Conservation (phyloP, 345 rosid species). For the Cardamine occulta region DNA sequence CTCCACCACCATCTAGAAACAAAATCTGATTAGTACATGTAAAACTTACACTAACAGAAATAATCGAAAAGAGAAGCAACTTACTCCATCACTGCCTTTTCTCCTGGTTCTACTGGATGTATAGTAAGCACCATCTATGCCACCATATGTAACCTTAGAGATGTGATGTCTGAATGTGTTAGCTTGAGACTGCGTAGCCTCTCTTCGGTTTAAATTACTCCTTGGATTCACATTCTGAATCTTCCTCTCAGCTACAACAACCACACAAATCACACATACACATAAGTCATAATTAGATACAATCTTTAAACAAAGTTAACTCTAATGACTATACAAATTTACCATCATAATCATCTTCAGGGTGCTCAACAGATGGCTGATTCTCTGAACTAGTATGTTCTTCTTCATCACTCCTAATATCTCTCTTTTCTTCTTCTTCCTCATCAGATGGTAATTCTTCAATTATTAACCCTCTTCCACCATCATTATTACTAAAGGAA, state of each 20-base stretch:
- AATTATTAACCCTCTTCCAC: conserved; percentile 54
- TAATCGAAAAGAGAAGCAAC: not conserved
- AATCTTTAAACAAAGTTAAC: not conserved
- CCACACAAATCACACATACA: conserved; percentile 21
- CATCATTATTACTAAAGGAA: conserved; percentile 25
- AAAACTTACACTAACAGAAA: not conserved
- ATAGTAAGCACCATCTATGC: conserved; percentile 81
- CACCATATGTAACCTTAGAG: conserved; percentile 77
- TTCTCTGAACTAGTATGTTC: conserved; percentile 35
- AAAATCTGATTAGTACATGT: not conserved
- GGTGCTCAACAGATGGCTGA: conserved; percentile 71
- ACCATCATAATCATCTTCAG: conserved; percentile 68
- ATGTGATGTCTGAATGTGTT: conserved; percentile 49
- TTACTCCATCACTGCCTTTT: conserved; percentile 73
- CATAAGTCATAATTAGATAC: not conserved
- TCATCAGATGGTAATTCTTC: conserved; percentile 69
- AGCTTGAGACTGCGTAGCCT: conserved; percentile 44
- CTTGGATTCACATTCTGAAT: conserved; percentile 38
- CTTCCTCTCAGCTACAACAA: conserved; percentile 49
- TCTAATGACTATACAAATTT: not conserved
- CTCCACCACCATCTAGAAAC: conserved; percentile 65
- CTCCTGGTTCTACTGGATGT: conserved; percentile 65
- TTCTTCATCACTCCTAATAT: conserved; percentile 19
- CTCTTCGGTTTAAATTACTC: conserved; percentile 36
- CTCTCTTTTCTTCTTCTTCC: conserved; percentile 46